Percentiles rank a stretch among this genome's conserved stretches.
Evolutionary conservation across 768 basidiomycete genomes (phyloP).

Genomic region (Boletus sp.): DNA sequence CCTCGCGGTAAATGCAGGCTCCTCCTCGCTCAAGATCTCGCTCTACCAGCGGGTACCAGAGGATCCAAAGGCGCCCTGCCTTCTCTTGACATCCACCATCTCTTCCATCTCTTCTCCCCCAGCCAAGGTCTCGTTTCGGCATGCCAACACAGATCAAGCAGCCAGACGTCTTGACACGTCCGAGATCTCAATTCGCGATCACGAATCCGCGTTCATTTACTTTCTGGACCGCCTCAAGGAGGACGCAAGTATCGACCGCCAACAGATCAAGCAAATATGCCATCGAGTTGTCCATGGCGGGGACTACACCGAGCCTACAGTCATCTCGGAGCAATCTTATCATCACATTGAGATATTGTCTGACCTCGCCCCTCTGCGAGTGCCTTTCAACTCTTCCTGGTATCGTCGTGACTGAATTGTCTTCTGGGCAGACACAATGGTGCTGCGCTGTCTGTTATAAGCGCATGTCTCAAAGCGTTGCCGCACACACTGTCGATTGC

Average conservation of each 20-base stretch:
- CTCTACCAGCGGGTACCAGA: slow-evolving; percentile 45
- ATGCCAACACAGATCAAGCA: not conserved
- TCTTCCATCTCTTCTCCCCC: slow-evolving; percentile 58
- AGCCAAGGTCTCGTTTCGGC: slow-evolving; percentile 46
- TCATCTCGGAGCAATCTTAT: slow-evolving; percentile 64
- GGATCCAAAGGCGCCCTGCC: slow-evolving; percentile 35
- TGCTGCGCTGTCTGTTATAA: slow-evolving; percentile 56
- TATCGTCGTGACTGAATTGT: not conserved
- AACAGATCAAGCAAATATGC: slow-evolving; percentile 53
- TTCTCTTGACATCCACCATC: slow-evolving; percentile 50
- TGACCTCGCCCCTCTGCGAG: slow-evolving; percentile 76
- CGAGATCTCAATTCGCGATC: slow-evolving; percentile 45
- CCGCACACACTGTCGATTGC: slow-evolving; percentile 72
- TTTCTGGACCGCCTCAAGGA: slow-evolving; percentile 50
- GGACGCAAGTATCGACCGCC: slow-evolving; percentile 40
- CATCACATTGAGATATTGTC: slow-evolving; percentile 73
- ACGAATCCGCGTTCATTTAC: slow-evolving; percentile 58
- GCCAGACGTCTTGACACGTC: slow-evolving; percentile 23
- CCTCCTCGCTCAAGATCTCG: slow-evolving; percentile 82
- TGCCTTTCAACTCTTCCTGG: slow-evolving; percentile 12
- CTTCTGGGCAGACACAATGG: slow-evolving; percentile 51
- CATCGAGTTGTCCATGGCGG: slow-evolving; percentile 90
- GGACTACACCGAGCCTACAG: slow-evolving; percentile 64
- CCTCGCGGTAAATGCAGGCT: slow-evolving; percentile 76
- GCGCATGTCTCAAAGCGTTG: slow-evolving; percentile 56